Conservation (phyloP, 495 filamentous ascomycete species). For the Hapsidospora chrysogenum region DNA sequence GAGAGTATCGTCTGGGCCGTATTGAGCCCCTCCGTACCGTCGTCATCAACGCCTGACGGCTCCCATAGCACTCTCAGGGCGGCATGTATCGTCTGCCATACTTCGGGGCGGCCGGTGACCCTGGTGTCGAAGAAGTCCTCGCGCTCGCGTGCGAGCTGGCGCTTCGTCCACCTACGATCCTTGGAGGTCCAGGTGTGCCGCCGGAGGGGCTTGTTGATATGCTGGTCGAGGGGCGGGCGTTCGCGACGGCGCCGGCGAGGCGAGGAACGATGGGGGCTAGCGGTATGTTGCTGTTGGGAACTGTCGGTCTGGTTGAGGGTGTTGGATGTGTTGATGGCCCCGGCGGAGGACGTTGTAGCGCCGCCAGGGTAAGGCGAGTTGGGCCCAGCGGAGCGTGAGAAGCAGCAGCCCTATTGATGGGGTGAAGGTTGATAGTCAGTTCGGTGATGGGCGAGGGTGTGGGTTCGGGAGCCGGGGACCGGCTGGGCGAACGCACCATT, state of each 20-base stretch:
- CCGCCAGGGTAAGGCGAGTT: conserved; percentile 25
- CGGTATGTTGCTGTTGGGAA: too few species aligned
- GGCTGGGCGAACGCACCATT: neutral
- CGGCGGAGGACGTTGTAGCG: conserved; percentile 20
- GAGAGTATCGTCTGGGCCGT: conserved; percentile 68
- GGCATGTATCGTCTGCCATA: conserved; percentile 58
- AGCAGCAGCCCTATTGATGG: conserved; percentile 27
- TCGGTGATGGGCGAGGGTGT: neutral
- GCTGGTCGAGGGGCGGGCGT: conserved; percentile 16
- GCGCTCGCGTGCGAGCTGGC: conserved; percentile 26
- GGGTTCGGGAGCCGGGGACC: neutral
- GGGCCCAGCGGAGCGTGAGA: conserved; percentile 23
- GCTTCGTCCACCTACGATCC: conserved; percentile 25
- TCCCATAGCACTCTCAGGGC: conserved; percentile 48
- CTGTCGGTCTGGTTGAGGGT: too few species aligned
- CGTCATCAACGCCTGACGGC: conserved; percentile 10
- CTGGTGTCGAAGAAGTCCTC: conserved; percentile 71
- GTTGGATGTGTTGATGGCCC: conserved; percentile 24
- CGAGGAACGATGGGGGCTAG: too few species aligned
- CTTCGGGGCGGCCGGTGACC: conserved; percentile 55
- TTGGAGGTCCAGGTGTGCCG: conserved; percentile 30
- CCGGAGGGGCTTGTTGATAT: conserved; percentile 32
- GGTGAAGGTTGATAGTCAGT: conserved; percentile 3
- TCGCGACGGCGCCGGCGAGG: conserved; percentile 6
- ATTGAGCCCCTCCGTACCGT: conserved; percentile 21